These are phyloP conservation scores for Fusarium lateritium DNA, from an alignment of 2,329 filamentous ascomycete genomes.

Conservation along the genomic window DNA sequence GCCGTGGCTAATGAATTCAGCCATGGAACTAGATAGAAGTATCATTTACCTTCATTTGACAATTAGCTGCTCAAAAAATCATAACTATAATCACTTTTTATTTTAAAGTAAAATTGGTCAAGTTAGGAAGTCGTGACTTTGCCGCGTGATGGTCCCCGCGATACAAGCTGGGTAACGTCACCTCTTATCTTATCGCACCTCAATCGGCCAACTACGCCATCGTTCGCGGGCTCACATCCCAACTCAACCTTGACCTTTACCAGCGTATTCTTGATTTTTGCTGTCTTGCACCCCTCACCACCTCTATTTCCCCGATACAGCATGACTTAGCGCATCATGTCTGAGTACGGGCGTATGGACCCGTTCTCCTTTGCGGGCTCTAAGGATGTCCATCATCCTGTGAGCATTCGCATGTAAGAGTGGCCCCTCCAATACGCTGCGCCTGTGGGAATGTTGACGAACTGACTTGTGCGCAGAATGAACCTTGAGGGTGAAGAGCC, in stretches of 20 bases:
- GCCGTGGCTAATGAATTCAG: too few species aligned
- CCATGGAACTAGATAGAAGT: too few species aligned
- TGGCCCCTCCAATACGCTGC: background rate
- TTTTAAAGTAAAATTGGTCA: too few species aligned
- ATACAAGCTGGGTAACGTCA: slow-evolving; percentile 4
- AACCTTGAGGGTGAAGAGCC: slow-evolving; percentile 64
- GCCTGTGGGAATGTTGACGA: background rate
- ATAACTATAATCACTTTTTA: too few species aligned
- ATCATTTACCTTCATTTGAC: too few species aligned
- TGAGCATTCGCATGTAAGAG: slow-evolving; percentile 74
- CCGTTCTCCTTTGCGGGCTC: slow-evolving; percentile 96
- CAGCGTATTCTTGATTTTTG: background rate
- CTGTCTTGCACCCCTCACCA: background rate
- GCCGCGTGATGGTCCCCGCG: slow-evolving; percentile 13
- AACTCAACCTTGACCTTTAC: slow-evolving; percentile 5
- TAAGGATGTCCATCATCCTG: slow-evolving; percentile 82
- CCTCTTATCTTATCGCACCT: slow-evolving; percentile 35
- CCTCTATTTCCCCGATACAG: background rate
- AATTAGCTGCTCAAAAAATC: background rate
- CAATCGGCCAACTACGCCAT: slow-evolving; percentile 7
- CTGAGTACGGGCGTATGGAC: slow-evolving; percentile 77
- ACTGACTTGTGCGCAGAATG: slow-evolving; percentile 55
- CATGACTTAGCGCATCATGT: slow-evolving; percentile 54
- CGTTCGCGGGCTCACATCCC: slow-evolving; percentile 16
- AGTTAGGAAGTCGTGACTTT: too few species aligned